These are phyloP conservation scores for Rhynchospora pubera DNA, from an alignment of 176 grass and related monocot species.

Conservation along the genomic window DNA sequence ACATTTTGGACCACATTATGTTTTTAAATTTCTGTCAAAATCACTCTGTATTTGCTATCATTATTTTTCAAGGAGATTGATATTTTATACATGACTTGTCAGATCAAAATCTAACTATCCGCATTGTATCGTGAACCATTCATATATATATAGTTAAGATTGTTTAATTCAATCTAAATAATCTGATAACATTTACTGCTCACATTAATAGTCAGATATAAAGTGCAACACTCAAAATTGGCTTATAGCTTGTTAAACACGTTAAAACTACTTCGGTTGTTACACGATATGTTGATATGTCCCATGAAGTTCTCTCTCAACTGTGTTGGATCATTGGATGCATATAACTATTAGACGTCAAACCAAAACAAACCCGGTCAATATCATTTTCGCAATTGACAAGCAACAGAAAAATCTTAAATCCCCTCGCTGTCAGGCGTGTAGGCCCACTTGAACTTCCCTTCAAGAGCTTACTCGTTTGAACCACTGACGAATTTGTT, in stretches of 20 bases:
- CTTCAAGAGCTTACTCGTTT: background rate
- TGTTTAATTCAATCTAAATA: no score
- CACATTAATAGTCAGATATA: no score
- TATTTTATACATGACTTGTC: background rate
- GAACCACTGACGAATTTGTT: no score
- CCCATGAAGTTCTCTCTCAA: no score
- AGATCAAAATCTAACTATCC: background rate
- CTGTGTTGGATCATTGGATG: background rate
- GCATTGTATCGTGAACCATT: background rate
- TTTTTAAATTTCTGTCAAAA: background rate
- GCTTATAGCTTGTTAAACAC: no score
- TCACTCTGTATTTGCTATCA: background rate
- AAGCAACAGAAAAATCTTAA: background rate
- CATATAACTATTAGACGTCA: background rate
- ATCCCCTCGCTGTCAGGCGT: background rate
- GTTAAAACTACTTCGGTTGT: no score
- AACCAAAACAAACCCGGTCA: background rate
- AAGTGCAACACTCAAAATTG: no score
- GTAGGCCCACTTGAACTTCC: background rate
- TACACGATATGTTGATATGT: no score
- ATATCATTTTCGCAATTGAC: background rate
- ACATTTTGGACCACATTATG: background rate
- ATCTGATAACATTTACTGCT: no score
- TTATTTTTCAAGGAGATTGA: background rate
- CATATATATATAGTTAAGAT: no score